Conservation (phyloP, 1,139 yeast species). For the Lodderomyces orthopsilosis region DNA sequence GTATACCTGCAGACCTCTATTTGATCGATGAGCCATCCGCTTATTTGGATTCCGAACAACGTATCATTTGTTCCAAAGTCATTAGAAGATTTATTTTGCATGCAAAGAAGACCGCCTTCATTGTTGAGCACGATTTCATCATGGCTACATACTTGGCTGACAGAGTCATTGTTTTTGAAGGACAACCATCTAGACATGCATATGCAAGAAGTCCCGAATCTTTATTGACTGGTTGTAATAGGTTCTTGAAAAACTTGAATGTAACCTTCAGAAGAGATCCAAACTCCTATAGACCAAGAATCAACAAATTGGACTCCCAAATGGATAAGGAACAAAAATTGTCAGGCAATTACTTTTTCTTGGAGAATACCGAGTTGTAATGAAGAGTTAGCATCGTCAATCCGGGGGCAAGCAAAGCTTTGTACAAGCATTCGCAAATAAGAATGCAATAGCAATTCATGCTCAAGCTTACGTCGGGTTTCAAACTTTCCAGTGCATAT, state of each 20-base stretch:
- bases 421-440: too few species aligned
- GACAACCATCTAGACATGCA: conserved; percentile 83
- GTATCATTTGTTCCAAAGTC: conserved; percentile 97
- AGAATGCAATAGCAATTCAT: too few species aligned
- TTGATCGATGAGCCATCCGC: conserved; percentile 98
- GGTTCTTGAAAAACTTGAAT: conserved; percentile 92
- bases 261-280: conserved; percentile 99
- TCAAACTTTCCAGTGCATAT: neutral
- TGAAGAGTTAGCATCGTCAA: neutral
- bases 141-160: conserved; percentile 99
- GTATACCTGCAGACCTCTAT: conserved; percentile 93
- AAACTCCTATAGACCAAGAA: conserved; percentile 95
- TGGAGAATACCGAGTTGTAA: conserved; percentile 55
- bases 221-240: conserved; percentile 92
- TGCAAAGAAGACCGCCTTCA: conserved; percentile 94
- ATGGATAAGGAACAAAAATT: conserved; percentile 97
- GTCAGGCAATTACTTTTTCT: conserved; percentile 90
- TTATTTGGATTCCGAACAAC: conserved; percentile 97
- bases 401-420: too few species aligned
- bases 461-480: too few species aligned
- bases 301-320: conserved; percentile 94
- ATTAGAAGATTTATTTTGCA: conserved; percentile 95
- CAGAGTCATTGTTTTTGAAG: conserved; percentile 96
- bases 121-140: conserved; percentile 99
- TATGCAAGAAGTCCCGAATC: conserved; percentile 87